These are phyloP conservation scores for Yamadazyma epiphylla DNA, from an alignment of 1,139 yeast genomes.

Conservation along the genomic window DNA sequence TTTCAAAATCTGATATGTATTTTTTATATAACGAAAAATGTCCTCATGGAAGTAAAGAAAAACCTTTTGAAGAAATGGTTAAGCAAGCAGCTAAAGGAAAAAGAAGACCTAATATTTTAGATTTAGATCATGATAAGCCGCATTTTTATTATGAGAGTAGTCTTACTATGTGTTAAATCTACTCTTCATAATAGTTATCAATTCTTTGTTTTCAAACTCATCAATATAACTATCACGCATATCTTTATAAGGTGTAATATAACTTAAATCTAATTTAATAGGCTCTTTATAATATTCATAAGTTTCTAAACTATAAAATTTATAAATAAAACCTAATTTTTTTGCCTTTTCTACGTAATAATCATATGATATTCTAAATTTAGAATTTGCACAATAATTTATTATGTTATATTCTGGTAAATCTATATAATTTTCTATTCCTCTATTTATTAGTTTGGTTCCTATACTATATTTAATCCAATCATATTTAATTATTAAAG, in stretches of 20 bases:
- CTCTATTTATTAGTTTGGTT: background rate
- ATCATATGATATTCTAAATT: background rate
- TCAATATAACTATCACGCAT: background rate
- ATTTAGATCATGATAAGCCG: no score
- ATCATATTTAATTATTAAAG: no score
- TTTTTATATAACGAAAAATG: no score
- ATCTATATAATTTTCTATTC: background rate
- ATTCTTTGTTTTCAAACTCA: background rate
- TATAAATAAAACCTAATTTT: background rate
- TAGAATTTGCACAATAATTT: background rate
- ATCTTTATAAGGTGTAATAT: background rate
- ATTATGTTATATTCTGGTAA: conserved; percentile 1
- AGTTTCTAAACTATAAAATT: background rate
- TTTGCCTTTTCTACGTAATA: background rate
- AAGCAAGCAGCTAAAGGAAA: conserved; percentile 1
- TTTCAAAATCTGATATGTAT: no score
- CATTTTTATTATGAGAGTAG: no score
- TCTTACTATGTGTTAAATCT: no score
- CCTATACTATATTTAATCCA: no score
- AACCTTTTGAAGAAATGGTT: no score
- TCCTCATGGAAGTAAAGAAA: no score
- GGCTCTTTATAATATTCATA: conserved; percentile 1
- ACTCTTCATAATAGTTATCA: background rate
- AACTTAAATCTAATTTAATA: background rate
- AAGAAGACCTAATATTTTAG: conserved; percentile 2